These are phyloP conservation scores for Triticum aestivum DNA, from an alignment of 176 grass and related monocot genomes.

Conservation along the genomic window IWGSC_CS_RefSeq_v2.1 NC_057795.1:520758829-520759328, in stretches of 20 bases:
- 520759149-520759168: background rate
- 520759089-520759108: background rate
- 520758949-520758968: background rate
- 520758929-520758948: background rate
- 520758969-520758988: background rate
- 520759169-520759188: background rate
- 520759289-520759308: background rate
- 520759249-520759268: background rate
- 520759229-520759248: background rate
- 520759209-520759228: background rate
- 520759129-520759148: background rate
- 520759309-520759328: background rate
- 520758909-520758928: background rate
- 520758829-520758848: constrained; percentile 2
- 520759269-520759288: background rate
- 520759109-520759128: background rate
- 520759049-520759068: background rate
- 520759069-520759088: background rate
- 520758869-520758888: background rate
- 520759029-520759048: background rate
- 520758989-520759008: constrained; percentile 25
- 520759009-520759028: constrained; percentile 24
- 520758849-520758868: constrained; percentile 20
- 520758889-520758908: background rate
- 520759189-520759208: background rate